Evolutionary conservation across 805 yeast genomes (phyloP).

Genomic region (Cyberlindnera euphorbiae): DNA sequence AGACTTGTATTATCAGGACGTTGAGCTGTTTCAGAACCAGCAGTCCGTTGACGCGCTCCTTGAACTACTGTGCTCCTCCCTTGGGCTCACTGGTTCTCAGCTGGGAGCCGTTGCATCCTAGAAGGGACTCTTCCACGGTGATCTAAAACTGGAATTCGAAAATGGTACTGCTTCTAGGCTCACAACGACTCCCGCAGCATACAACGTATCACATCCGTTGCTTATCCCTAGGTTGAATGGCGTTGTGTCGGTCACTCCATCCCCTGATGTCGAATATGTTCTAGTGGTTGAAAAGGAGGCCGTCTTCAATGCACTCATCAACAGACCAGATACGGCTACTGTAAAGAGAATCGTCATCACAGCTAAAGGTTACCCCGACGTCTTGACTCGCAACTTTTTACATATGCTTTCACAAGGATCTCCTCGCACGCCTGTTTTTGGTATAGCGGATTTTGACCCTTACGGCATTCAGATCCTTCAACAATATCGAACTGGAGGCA

Average conservation of each 20-base stretch:
- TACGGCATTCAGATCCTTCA: slow-evolving; percentile 57
- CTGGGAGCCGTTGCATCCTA: slow-evolving; percentile 53
- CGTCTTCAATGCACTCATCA: slow-evolving; percentile 32
- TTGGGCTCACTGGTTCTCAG: slow-evolving; percentile 34
- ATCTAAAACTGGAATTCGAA: slow-evolving; percentile 13
- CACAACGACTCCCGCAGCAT: too few relatives aligned
- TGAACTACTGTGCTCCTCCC: slow-evolving; percentile 32
- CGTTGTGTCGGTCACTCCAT: slow-evolving; percentile 10
- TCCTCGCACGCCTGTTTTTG: slow-evolving; percentile 33
- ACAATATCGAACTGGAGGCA: slow-evolving; percentile 33
- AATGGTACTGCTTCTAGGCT: too few relatives aligned
- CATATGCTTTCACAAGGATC: slow-evolving; percentile 21
- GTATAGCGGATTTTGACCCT: slow-evolving; percentile 62
- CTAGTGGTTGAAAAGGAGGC: slow-evolving; percentile 53
- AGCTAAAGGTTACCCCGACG: slow-evolving; percentile 71
- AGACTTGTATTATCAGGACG: slow-evolving; percentile 62
- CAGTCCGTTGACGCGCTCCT: slow-evolving; percentile 36
- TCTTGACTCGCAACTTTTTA: slow-evolving; percentile 44
- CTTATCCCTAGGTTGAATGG: slow-evolving; percentile 39
- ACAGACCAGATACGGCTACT: neutral
- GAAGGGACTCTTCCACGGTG: slow-evolving; percentile 52
- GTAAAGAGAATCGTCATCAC: slow-evolving; percentile 40
- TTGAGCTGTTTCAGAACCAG: slow-evolving; percentile 46
- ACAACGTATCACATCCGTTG: too few relatives aligned
- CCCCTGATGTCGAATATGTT: slow-evolving; percentile 23